Evolutionary conservation across 768 basidiomycete genomes (phyloP), one percentile per base, ranked within the genome.

Genomic region (Mycena rebaudengoi): DNA sequence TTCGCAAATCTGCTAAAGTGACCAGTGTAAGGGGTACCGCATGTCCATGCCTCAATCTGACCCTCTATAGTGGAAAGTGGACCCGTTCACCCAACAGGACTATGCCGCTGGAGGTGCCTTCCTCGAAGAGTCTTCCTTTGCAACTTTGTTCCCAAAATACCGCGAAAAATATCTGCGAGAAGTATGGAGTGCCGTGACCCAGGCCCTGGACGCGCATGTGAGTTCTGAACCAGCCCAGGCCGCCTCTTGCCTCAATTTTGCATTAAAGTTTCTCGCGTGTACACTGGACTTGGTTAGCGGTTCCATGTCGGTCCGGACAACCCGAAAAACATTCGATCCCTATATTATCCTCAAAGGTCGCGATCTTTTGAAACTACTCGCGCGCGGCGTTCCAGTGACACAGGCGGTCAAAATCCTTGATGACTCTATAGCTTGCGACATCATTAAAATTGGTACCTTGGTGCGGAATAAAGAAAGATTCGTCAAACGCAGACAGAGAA

Each of bases 111-210:
- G 92, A 0, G 57, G 61, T 16, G 82, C 92, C 2, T 95, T 99
- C 79, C 84, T 89, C 2, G 97, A 99, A 76, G 98, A 99, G 81
- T 98, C 96, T 4, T 97, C 95, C 0, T 99, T 99, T 71, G 97
- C 97, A 11, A 97, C 98, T 1, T 86, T 99, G 11, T 99, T 99
- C 78, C 98, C 98, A 13, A 99, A 98, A 78, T 99, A 99, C 74
- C 88, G 98, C 69, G 98, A 99, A 85, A 95, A 92, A 73, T 99
- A 99, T 73, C 80, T 99, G 49, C 87, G 95, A 43, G 95, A 99
- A 76, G 90, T 92, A 50, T 99, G 98, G 98, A 89, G 91, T 67
- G 91, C 90, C 2, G 93, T 97, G 12, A 97, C 96, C 0, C 85
- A 86, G 60, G 87, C 93, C 12, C 77, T 99, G 48, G 96, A 98